Base-by-base conservation (phyloP, 345 rosid genomes). In the Durio zibethinus region DNA sequence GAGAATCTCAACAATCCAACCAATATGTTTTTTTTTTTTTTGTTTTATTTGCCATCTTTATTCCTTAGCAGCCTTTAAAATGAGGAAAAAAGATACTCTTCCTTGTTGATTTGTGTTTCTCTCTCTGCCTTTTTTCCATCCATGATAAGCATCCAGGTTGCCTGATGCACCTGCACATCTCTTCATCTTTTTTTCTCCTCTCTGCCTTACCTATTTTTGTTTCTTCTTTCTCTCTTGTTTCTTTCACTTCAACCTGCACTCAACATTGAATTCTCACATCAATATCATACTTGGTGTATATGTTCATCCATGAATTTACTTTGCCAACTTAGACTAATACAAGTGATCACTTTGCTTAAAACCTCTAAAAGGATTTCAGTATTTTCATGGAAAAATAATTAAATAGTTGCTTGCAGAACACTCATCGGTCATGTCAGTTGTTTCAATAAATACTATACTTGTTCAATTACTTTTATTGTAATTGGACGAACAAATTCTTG, bases 131-230 rank as follows among this genome's bases (percentile, higher is more conserved):
- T 80, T 82, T 85, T 76, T 85, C 90, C 83, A 89, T 82, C 94
- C 94, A 89, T 63, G 94, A 84, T 74, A 91, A 86, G 80, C 97
- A 91, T 38, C 94, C 94, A 59, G 80, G 84, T 84, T 84, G 88
- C 74, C 77, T 59, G 79, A 78, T 81, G 75, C 86, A 65, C 35
- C 48, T 83, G 80, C 83, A 71, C 76, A 62, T 68, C 56, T 20
- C 31, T 70, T 73, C 36, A 33, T 56, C 76, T 40, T 74, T 67
- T 45, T 76, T 56, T 3, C 47, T 77, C 65, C 77, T 75, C 43
- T 72, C 76, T 48, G 77, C 81, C 45, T 62, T 56, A 16, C 43
- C 52, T 70, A 27, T 69, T 23, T 23, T 76, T 65, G 78, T 78
- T 50, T 82, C 80, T 79, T 74, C 84, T 31, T 76, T 62, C 65